These are phyloP conservation scores for Bathelium albidoporum DNA, from an alignment of 495 filamentous ascomycete genomes.

Conservation along the genomic window DNA sequence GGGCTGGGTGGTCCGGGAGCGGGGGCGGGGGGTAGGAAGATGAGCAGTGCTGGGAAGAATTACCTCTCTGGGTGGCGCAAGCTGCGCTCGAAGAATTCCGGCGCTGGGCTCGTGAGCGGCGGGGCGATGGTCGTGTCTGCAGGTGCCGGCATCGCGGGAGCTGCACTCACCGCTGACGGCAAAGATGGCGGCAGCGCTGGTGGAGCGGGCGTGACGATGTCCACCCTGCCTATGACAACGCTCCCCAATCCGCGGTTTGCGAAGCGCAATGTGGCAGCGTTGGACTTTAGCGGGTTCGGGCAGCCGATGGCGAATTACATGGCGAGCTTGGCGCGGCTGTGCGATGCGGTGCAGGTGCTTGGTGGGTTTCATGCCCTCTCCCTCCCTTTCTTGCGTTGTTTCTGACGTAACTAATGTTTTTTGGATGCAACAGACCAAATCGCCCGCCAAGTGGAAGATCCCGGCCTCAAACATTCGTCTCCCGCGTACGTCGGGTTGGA, in stretches of 20 bases:
- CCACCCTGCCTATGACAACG: constrained; percentile 72
- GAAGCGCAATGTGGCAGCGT: constrained; percentile 54
- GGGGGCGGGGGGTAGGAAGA: constrained; percentile 46
- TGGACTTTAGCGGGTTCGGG: constrained; percentile 20
- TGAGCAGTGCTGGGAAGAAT: constrained; percentile 36
- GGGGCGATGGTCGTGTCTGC: constrained; percentile 33
- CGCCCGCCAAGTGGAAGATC: constrained; percentile 89
- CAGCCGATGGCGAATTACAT: constrained; percentile 82
- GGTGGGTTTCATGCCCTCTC: constrained; percentile 49
- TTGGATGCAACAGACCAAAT: constrained; percentile 88
- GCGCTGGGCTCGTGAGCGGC: constrained; percentile 40
- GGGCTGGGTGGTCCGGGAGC: constrained; percentile 35
- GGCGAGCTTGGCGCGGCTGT: constrained; percentile 79
- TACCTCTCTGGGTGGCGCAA: constrained; percentile 66
- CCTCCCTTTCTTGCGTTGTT: neutral
- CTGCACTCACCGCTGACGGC: constrained; percentile 36
- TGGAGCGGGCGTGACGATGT: constrained; percentile 38
- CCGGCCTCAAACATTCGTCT: constrained; percentile 68
- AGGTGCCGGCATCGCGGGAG: constrained; percentile 13
- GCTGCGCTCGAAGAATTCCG: constrained; percentile 79
- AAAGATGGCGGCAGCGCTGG: constrained; percentile 51
- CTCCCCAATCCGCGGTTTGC: constrained; percentile 41
- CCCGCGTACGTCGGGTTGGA: constrained; percentile 90
- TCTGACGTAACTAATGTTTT: neutral
- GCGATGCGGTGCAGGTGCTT: constrained; percentile 86